Conservation (phyloP, 2,329 filamentous ascomycete genomes). For the Basipetospora chlamydospora region DNA sequence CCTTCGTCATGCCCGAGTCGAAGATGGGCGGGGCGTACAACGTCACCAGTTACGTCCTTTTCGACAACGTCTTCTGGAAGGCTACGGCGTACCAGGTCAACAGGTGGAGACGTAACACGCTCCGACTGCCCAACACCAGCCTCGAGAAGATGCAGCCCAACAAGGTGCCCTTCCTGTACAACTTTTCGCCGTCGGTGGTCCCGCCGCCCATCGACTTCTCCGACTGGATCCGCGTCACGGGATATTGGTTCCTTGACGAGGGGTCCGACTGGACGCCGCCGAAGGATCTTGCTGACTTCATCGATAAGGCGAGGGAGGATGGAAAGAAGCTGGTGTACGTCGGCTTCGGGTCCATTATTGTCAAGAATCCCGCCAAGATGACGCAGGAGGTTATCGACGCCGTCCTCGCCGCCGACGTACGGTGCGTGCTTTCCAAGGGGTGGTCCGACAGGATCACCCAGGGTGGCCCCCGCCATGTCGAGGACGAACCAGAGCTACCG, state of each 20-base stretch:
- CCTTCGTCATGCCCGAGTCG: conserved; percentile 81
- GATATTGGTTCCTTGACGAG: conserved; percentile 96
- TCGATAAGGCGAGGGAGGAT: conserved; percentile 65
- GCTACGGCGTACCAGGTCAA: conserved; percentile 86
- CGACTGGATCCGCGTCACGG: conserved; percentile 94
- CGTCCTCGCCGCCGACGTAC: conserved; percentile 78
- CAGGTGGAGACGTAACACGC: conserved; percentile 69
- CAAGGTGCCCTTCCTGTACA: conserved; percentile 97
- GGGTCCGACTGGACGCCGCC: conserved; percentile 56
- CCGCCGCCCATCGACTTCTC: conserved; percentile 87
- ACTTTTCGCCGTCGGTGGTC: conserved; percentile 91
- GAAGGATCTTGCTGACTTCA: conserved; percentile 63
- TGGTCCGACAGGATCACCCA: conserved; percentile 67
- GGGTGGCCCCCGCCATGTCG: conserved; percentile 30
- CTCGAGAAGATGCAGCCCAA: conserved; percentile 88
- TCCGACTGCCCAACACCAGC: conserved; percentile 66
- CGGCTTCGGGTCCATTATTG: conserved; percentile 91
- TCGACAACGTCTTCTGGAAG: conserved; percentile 95
- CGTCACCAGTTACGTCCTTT: conserved; percentile 87
- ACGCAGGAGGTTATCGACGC: conserved; percentile 89
- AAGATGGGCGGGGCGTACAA: conserved; percentile 96
- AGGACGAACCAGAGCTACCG: conserved; percentile 52
- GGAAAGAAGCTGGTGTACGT: conserved; percentile 91
- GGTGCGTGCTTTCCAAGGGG: conserved; percentile 89
- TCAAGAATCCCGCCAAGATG: conserved; percentile 74